Percentiles rank a stretch among this genome's conserved stretches.
Conservation (phyloP, 2,329 filamentous ascomycete genomes). For the Talaromyces pinophilus region DNA sequence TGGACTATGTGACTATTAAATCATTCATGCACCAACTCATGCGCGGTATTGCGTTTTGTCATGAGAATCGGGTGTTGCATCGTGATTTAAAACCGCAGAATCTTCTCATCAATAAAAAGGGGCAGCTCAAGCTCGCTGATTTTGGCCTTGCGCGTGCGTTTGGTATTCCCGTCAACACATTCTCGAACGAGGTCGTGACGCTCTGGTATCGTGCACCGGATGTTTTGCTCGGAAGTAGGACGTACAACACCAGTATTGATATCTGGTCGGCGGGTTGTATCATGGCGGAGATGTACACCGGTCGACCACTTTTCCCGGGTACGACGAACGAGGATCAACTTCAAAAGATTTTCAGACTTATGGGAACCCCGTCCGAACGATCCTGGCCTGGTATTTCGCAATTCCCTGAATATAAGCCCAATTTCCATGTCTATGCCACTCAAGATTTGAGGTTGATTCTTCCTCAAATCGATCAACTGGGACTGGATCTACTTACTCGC, state of each 20-base stretch:
- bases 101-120: constrained; percentile 88
- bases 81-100: constrained; percentile 96
- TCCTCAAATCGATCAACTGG: constrained; percentile 83
- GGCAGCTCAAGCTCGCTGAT: constrained; percentile 87
- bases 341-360: constrained; percentile 94
- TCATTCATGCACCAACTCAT: constrained; percentile 99
- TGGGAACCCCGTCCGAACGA: constrained; percentile 94
- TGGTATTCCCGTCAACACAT: constrained; percentile 96
- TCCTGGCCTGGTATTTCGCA: constrained; percentile 94
- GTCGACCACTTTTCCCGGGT: constrained; percentile 89
- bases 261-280: constrained; percentile 99
- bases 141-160: constrained; percentile 94
- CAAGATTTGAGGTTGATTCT: constrained; percentile 85
- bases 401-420: constrained; percentile 96
- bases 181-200: constrained; percentile 96
- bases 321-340: constrained; percentile 99
- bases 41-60: constrained; percentile 94
- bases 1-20: constrained; percentile 91
- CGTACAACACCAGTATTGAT: constrained; percentile 99
- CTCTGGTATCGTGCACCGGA: constrained; percentile 97
- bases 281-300: constrained; percentile 99
- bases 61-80: constrained; percentile 94
- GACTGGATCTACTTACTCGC: constrained; percentile 80
- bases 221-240: constrained; percentile 87
- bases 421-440: constrained; percentile 90